These are phyloP conservation scores for Cystofilobasidium capitatum DNA, from an alignment of 768 basidiomycete species.

Conservation along the genomic window DNA sequence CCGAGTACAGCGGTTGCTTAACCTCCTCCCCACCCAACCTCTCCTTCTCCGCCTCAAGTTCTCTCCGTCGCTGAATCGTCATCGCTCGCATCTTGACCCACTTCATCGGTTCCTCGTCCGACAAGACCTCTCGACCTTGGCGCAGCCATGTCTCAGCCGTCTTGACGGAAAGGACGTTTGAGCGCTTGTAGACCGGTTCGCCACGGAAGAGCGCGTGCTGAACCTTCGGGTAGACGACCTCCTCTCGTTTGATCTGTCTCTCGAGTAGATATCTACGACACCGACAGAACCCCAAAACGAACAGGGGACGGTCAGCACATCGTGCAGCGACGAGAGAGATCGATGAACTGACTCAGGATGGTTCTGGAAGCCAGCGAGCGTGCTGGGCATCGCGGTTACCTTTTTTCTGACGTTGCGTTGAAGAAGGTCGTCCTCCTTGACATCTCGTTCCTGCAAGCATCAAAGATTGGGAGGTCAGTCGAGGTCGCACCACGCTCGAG, in stretches of 20 bases:
- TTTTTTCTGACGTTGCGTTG: constrained; percentile 50
- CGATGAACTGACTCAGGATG: constrained; percentile 64
- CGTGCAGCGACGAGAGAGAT: not conserved
- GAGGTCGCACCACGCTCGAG: not conserved
- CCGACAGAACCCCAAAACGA: not conserved
- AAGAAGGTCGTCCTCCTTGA: constrained; percentile 83
- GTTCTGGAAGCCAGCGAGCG: constrained; percentile 84
- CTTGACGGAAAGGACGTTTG: constrained; percentile 73
- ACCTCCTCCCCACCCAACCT: constrained; percentile 45
- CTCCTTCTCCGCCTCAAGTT: constrained; percentile 53
- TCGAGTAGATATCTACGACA: constrained; percentile 61
- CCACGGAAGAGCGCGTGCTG: constrained; percentile 71
- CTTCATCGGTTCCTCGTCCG: constrained; percentile 77
- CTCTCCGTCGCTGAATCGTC: constrained; percentile 68
- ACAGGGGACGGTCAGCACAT: not conserved
- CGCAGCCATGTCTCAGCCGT: constrained; percentile 94
- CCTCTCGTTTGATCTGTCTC: constrained; percentile 77
- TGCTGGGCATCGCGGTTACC: constrained; percentile 82
- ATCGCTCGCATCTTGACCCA: constrained; percentile 73
- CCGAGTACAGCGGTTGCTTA: constrained; percentile 79
- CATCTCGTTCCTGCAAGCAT: constrained; percentile 85
- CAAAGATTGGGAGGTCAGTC: no score
- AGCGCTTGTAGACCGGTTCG: constrained; percentile 79
- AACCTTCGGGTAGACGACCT: constrained; percentile 70
- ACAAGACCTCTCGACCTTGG: constrained; percentile 60